phyloP scores from a whole-genome alignment of 208 protist genomes.

The Herpetomonas tarakana region DNA sequence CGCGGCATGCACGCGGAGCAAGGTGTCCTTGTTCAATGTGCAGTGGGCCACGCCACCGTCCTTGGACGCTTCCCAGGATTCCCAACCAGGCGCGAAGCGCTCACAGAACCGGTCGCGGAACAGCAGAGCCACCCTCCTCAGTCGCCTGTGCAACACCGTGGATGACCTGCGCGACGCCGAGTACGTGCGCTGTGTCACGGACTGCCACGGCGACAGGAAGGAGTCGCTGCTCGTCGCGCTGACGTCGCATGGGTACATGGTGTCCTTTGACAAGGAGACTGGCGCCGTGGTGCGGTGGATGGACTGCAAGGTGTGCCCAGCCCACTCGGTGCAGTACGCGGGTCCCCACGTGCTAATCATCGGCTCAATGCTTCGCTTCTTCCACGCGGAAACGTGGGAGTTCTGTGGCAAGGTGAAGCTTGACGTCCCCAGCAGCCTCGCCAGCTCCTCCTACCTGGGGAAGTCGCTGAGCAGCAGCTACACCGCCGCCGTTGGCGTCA shows the following conservation, averaged over 20 bases:
- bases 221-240: constrained; percentile 48
- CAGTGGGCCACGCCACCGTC: constrained; percentile 5
- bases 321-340: constrained; percentile 23
- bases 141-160: constrained; percentile 51
- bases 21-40: constrained; percentile 44
- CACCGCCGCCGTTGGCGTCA: constrained; percentile 18
- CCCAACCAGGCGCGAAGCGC: neutral
- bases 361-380: constrained; percentile 62
- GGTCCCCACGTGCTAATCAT: constrained; percentile 41
- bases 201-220: constrained; percentile 3
- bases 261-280: constrained; percentile 52
- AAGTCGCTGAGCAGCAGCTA: constrained; percentile 15
- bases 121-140: constrained; percentile 40
- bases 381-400: constrained; percentile 56
- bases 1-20: constrained; percentile 35
- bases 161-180: constrained; percentile 50
- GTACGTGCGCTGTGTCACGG: constrained; percentile 45
- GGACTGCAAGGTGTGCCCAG: constrained; percentile 77
- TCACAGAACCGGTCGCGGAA: neutral
- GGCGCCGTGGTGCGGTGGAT: constrained; percentile 80
- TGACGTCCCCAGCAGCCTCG: constrained; percentile 2
- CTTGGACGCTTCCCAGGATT: neutral
- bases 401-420: constrained; percentile 69
- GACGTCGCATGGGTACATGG: constrained; percentile 54
- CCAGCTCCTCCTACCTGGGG: constrained; percentile 13